Evolutionary conservation across 257 asterid species (phyloP), one percentile per base, ranked within the genome.

Genomic region (Petunia axillaris): DNA sequence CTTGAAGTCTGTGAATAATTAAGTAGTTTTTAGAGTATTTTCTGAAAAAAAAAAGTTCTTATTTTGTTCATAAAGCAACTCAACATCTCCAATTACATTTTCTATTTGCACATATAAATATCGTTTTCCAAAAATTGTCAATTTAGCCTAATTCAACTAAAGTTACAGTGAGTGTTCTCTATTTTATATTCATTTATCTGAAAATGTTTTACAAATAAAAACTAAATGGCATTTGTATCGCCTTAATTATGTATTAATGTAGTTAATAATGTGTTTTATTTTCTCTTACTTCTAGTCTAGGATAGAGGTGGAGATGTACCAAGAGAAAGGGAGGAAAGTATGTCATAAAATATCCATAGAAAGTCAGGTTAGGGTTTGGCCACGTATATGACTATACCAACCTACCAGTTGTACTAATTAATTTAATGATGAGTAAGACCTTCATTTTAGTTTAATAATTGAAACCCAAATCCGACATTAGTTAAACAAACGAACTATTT

Each of bases 311-410:
- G 38, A 1, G 25, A 16, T 13, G 7, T 3, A n/a, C 4, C 59
- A 4, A 25, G 13, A 14, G 16, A 77, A 25, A 2, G 15, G 16
- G 10, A 74, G 8, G 10, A 54, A 41, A 64, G n/a, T 15, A 5
- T 15, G 75, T n/a, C 25, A 36, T 37, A 52, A 57, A 43, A 10
- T 7, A 37, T 8, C 8, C 14, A 15, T 68, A 25, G 63, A 62
- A 62, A 15, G 11, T 55, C 8, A 55, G 87, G 84, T 50, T 7
- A 40, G 79, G 79, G 25, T 86, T 80, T n/a, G 13, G 78, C 84
- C 90, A 86, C 89, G 86, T 64, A 58, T 66, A 71, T 66, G 25
- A 25, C 46, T 84, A 39, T 44, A 13, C 58, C n/a, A 39, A 57
- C 38, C 75, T 44, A 73, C 80, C 16, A 2, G 80, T 53, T 67